A percentile compares a stretch with the other conserved stretches of the same genome.
Conservation (phyloP, 768 basidiomycete species). For the Xerocomellus amylosporus region DNA sequence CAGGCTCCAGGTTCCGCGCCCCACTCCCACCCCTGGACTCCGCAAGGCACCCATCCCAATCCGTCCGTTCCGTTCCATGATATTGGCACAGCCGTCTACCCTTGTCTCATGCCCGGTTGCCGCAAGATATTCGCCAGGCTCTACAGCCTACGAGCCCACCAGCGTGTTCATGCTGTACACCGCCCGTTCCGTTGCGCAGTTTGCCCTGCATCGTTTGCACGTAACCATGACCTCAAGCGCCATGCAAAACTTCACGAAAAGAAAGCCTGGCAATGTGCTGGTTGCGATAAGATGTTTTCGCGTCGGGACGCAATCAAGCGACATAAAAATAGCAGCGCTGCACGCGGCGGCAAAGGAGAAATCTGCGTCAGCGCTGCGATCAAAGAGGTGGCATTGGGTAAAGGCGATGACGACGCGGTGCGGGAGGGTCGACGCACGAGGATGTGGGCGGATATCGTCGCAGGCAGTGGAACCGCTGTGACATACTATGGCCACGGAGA, state of each 20-base stretch:
- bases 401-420: conserved; percentile 35
- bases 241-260: conserved; percentile 69
- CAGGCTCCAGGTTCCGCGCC: conserved; percentile 31
- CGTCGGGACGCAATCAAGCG: conserved; percentile 77
- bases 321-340: conserved; percentile 61
- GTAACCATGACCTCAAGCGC: conserved; percentile 80
- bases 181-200: conserved; percentile 61
- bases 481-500: conserved; percentile 13
- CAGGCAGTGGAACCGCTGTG: conserved; percentile 26
- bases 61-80: conserved; percentile 38
- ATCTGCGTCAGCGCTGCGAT: conserved; percentile 57
- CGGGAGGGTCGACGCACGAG: conserved; percentile 60
- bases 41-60: conserved; percentile 20
- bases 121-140: conserved; percentile 67
- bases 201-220: conserved; percentile 74
- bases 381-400: conserved; percentile 53
- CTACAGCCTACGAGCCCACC: conserved; percentile 68
- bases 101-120: conserved; percentile 66
- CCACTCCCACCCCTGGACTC: conserved; percentile 32
- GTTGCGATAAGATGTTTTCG: conserved; percentile 73
- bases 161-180: conserved; percentile 60
- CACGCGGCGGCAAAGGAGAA: conserved; percentile 49
- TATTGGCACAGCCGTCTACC: conserved; percentile 76
- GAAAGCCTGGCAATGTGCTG: conserved; percentile 70
- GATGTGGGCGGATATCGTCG: conserved; percentile 62